phyloP scores from a whole-genome alignment of 139 green algal genomes.

The Coelastrella sp. region DNA sequence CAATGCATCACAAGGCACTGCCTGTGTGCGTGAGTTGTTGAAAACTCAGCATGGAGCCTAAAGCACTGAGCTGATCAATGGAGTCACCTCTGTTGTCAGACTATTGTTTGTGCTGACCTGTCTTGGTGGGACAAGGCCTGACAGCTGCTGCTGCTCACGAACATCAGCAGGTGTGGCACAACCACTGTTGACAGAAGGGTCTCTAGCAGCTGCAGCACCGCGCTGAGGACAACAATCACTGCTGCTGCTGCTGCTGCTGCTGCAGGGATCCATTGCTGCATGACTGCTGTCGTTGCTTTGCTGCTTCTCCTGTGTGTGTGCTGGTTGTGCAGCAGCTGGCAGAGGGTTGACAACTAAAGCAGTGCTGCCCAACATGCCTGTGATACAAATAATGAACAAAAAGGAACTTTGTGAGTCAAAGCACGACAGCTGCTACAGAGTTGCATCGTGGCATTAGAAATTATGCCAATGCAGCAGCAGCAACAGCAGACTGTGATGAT shows the following conservation, averaged over 20 bases:
- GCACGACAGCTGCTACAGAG: too few species aligned
- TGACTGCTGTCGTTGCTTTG: not conserved
- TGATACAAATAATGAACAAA: too few species aligned
- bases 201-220: conserved; percentile 37
- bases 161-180: conserved; percentile 42
- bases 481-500: too few species aligned
- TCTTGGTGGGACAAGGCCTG: conserved; percentile 43
- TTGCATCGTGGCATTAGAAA: too few species aligned
- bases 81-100: not conserved
- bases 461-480: too few species aligned
- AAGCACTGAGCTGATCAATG: not conserved
- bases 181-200: conserved; percentile 53
- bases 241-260: conserved; percentile 4
- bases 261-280: not conserved
- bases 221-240: not conserved
- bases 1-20: too few species aligned
- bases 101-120: conserved; percentile 2
- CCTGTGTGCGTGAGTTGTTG: not conserved
- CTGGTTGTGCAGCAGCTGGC: not conserved
- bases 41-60: not conserved
- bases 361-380: conserved; percentile 12
- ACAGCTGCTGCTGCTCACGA: conserved; percentile 29
- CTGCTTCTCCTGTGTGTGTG: too few species aligned
- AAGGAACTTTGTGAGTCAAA: too few species aligned
- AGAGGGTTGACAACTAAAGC: not conserved